These are phyloP conservation scores for Magnolia kwangsiensis DNA, from an alignment of 164 flowering plant genomes.

Conservation along the genomic window DNA sequence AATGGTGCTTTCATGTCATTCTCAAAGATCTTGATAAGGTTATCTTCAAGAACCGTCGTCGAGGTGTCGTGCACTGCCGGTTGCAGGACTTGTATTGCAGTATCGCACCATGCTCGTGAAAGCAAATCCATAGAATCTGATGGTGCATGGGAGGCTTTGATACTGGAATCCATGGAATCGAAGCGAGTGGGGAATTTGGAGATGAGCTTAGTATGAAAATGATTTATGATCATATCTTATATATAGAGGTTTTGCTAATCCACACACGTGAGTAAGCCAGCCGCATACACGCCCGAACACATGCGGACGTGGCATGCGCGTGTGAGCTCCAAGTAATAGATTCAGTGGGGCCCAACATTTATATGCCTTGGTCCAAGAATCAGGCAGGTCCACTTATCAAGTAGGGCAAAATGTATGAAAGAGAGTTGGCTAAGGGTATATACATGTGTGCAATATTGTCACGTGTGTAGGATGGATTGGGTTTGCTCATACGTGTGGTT, in stretches of 20 bases:
- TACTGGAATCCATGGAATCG: constrained; percentile 39
- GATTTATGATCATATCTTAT: background rate
- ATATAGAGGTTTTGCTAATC: background rate
- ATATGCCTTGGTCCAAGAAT: background rate
- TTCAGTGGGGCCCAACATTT: background rate
- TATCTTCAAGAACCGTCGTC: constrained; percentile 36
- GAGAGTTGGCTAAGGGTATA: too few relatives aligned
- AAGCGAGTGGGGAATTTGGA: background rate
- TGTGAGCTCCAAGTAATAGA: background rate
- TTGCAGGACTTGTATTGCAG: constrained; percentile 69
- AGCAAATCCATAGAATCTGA: constrained; percentile 82
- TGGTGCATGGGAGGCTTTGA: constrained; percentile 50
- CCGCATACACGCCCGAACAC: background rate
- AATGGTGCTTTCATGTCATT: constrained; percentile 24
- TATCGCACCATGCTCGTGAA: constrained; percentile 77
- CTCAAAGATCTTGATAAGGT: constrained; percentile 26
- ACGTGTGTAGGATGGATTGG: too few relatives aligned
- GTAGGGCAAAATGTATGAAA: too few relatives aligned
- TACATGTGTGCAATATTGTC: too few relatives aligned
- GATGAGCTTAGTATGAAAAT: background rate
- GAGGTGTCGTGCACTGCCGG: constrained; percentile 41
- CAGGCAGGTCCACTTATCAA: too few relatives aligned
- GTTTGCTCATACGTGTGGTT: too few relatives aligned
- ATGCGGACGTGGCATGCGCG: background rate
- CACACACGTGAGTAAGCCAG: background rate